Evolutionary conservation across 2,329 filamentous ascomycete genomes (phyloP), one percentile per base, ranked within the genome.

Genomic region (Scytalidium sp.): DNA sequence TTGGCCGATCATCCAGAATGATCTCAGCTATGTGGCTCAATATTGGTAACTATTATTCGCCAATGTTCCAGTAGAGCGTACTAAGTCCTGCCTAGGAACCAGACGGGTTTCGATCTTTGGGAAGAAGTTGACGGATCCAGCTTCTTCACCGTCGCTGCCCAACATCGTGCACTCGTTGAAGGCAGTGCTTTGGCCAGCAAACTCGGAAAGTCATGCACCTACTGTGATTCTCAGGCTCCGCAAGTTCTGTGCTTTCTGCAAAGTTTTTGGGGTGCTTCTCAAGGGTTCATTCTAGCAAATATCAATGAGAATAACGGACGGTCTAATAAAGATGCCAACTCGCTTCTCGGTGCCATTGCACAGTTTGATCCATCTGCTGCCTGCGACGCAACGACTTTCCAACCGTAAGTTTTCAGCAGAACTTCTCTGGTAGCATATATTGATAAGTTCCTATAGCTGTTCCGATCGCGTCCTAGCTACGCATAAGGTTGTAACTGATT

Each of bases 71-170:
- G 21, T 43, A 13, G 19, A 22, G 29, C 8, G 47, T 23, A 46
- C 50, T 27, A 51, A 41, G 29, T 8, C 11, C 13, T 27, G 5
- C 29, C 43, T 19, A 64, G 63, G 64, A 81, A 78, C 52, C 67
- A 75, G 50, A 75, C 75, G 5, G 76, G 75, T 1, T 94, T 83
- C 60, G 90, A 95, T 65, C 76, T 95, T 3, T 94, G 90, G 90
- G 90, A 94, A 65, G 90, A 94, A 65, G 81, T 92, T 13, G 72
- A 75, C 20, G 87, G 88, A 39, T 84, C 81, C 19, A 91, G 87
- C 0, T 94, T 92, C 73, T 95, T 93, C 68, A 94, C 89, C 1
- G 71, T 84, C 25, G 80, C 83, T 3, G 78, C 79, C 39, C 82
- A 88, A 52, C 83, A 93, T 64, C 81, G 88, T 57, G 77, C 82